Percentiles rank a stretch among this genome's conserved stretches.
Conservation (phyloP, 345 rosid species). For the Arabidopsis thaliana region TAIR10.1 NC_003074.8:23194501-23195000, state of each 20-base stretch:
- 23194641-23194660: slow-evolving; percentile 73
- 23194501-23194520: slow-evolving; percentile 76
- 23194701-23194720: slow-evolving; percentile 85
- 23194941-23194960: slow-evolving; percentile 85
- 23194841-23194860: slow-evolving; percentile 76
- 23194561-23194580: slow-evolving; percentile 91
- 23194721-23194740: slow-evolving; percentile 78
- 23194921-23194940: slow-evolving; percentile 89
- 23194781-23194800: slow-evolving; percentile 78
- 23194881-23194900: slow-evolving; percentile 71
- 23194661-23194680: slow-evolving; percentile 77
- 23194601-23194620: slow-evolving; percentile 78
- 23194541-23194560: slow-evolving; percentile 92
- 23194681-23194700: slow-evolving; percentile 84
- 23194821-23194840: slow-evolving; percentile 82
- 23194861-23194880: slow-evolving; percentile 74
- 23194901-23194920: slow-evolving; percentile 90
- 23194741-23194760: slow-evolving; percentile 70
- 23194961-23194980: slow-evolving; percentile 74
- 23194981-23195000: slow-evolving; percentile 53
- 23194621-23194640: slow-evolving; percentile 77
- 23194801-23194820: slow-evolving; percentile 62
- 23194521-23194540: slow-evolving; percentile 78
- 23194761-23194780: slow-evolving; percentile 83
- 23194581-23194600: slow-evolving; percentile 77